A percentile compares a stretch with the other conserved stretches of the same genome.
These are phyloP conservation scores for Decorospora gaudefroyi DNA, from an alignment of 2,329 filamentous ascomycete genomes.

Conservation along the genomic window DNA sequence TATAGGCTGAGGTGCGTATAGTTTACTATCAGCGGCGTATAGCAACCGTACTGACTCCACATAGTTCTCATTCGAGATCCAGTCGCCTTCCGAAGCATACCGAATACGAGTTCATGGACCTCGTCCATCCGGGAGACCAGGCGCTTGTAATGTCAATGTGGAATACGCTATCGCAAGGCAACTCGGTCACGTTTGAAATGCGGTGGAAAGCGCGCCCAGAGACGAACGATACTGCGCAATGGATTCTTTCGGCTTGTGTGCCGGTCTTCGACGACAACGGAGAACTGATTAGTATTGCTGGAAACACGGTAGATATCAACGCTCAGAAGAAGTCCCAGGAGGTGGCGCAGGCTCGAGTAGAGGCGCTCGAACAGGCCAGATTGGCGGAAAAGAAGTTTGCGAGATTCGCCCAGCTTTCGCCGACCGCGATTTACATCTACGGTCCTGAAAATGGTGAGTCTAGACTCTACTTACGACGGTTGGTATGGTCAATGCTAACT, in stretches of 20 bases:
- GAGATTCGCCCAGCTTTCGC: constrained; percentile 33
- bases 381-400: constrained; percentile 35
- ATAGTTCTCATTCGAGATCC: constrained; percentile 31
- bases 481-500: background rate
- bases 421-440: constrained; percentile 36
- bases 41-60: background rate
- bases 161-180: constrained; percentile 35
- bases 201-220: constrained; percentile 35
- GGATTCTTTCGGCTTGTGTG: constrained; percentile 39
- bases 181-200: constrained; percentile 42
- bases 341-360: constrained; percentile 25
- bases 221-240: constrained; percentile 24
- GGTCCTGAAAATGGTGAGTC: constrained; percentile 25
- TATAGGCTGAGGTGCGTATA: constrained; percentile 28
- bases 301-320: constrained; percentile 41
- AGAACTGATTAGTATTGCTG: constrained; percentile 36
- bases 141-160: constrained; percentile 36
- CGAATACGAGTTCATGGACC: constrained; percentile 40
- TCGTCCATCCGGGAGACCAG: constrained; percentile 35
- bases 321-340: constrained; percentile 39
- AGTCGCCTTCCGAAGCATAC: constrained; percentile 21
- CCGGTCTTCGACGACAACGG: constrained; percentile 36
- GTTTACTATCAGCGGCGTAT: background rate
- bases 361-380: constrained; percentile 33
- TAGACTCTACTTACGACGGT: background rate